A percentile compares a stretch with the other conserved stretches of the same genome.
phyloP scores from a whole-genome alignment of 495 filamentous ascomycete genomes.

The Lepidopterella palustris region DNA sequence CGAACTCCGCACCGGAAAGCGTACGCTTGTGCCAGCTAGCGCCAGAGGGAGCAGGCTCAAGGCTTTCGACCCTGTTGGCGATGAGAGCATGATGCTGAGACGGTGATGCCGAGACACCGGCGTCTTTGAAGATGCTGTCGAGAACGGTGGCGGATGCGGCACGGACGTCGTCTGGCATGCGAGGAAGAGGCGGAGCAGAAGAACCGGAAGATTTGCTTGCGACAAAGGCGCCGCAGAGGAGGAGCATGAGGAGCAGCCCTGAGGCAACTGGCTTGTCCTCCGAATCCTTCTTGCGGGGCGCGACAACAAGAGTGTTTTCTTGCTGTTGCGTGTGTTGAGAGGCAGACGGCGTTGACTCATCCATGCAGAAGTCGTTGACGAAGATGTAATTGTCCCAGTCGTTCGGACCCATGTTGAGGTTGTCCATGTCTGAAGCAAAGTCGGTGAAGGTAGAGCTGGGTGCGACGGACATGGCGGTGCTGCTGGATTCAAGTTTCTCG shows the following conservation, averaged over 20 bases:
- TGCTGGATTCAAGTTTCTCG: conserved; percentile 76
- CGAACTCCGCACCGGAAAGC: conserved; percentile 48
- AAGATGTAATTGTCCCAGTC: conserved; percentile 77
- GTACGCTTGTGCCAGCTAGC: conserved; percentile 38
- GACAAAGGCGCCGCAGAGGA: conserved; percentile 94
- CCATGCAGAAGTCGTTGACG: conserved; percentile 51
- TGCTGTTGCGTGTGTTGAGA: conserved; percentile 29
- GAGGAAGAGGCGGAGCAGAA: conserved; percentile 59
- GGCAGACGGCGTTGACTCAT: conserved; percentile 43
- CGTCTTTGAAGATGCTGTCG: conserved; percentile 80
- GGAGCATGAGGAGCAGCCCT: conserved; percentile 57
- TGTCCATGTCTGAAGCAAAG: conserved; percentile 75
- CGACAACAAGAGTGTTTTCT: conserved; percentile 44
- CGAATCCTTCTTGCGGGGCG: conserved; percentile 50
- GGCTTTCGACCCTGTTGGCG: conserved; percentile 34
- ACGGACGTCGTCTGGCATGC: conserved; percentile 86
- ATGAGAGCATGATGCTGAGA: conserved; percentile 17
- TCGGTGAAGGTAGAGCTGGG: conserved; percentile 56
- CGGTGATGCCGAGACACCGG: conserved; percentile 22
- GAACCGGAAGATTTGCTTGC: conserved; percentile 71
- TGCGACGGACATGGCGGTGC: conserved; percentile 51
- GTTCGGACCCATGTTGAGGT: conserved; percentile 65
- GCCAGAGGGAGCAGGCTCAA: conserved; percentile 39
- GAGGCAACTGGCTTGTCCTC: conserved; percentile 40
- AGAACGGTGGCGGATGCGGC: conserved; percentile 86